These are phyloP conservation scores for Chaetomiaceae sp. DNA, from an alignment of 2,329 filamentous ascomycete genomes.

Conservation along the genomic window DNA sequence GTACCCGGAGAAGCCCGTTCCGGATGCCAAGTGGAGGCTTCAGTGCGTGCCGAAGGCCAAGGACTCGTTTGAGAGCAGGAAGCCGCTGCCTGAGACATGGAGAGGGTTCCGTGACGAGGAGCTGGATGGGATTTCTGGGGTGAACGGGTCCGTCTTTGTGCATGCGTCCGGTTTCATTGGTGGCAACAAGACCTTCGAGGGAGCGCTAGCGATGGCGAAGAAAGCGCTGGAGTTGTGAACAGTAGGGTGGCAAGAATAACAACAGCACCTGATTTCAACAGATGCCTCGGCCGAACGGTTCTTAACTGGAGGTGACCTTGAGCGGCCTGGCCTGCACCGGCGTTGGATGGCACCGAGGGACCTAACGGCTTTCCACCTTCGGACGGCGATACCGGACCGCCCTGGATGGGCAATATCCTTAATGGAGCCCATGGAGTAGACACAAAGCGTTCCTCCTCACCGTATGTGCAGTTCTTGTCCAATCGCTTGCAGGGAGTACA, in stretches of 20 bases:
- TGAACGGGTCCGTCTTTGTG: constrained; percentile 78
- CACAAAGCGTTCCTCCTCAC: too few relatives aligned
- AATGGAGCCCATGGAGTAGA: too few relatives aligned
- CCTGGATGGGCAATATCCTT: too few relatives aligned
- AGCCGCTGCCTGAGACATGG: constrained; percentile 86
- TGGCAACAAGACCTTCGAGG: constrained; percentile 86
- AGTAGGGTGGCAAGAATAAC: too few relatives aligned
- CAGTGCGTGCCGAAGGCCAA: constrained; percentile 82
- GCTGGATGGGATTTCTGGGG: constrained; percentile 64
- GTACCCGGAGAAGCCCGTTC: constrained; percentile 74
- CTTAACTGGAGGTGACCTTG: not conserved
- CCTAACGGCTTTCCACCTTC: too few relatives aligned
- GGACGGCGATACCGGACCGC: too few relatives aligned
- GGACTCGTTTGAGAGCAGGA: constrained; percentile 86
- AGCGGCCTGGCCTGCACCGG: too few relatives aligned
- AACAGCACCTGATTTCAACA: not conserved
- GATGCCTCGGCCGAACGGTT: constrained; percentile 11
- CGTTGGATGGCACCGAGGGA: too few relatives aligned
- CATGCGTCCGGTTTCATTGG: constrained; percentile 96
- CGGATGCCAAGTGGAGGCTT: constrained; percentile 83
- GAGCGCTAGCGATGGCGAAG: constrained; percentile 76
- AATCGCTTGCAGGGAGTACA: not conserved
- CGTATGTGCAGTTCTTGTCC: too few relatives aligned
- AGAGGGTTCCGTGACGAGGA: constrained; percentile 82
- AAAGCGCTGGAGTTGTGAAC: constrained; percentile 54